Percentiles rank a stretch among this genome's conserved stretches.
Conservation (phyloP, 805 yeast genomes). For the Yamadazyma sp. region DNA sequence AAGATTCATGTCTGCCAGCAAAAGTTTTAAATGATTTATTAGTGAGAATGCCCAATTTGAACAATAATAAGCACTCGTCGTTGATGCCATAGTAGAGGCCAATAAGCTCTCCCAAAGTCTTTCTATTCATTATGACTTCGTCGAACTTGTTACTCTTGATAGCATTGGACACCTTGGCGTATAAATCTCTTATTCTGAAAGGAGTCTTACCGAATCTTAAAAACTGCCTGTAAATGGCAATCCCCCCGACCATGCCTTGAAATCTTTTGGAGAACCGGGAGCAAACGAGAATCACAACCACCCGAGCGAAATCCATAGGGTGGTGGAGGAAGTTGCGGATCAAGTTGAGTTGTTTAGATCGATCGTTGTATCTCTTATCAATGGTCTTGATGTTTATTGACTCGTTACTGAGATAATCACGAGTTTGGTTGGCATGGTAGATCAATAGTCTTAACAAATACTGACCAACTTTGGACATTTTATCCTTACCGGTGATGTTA, state of each 20-base stretch:
- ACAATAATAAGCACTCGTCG: constrained; percentile 62
- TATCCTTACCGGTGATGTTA: constrained; percentile 64
- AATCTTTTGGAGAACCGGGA: constrained; percentile 41
- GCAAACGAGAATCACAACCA: constrained; percentile 35
- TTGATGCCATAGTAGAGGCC: constrained; percentile 62
- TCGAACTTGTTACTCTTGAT: constrained; percentile 12
- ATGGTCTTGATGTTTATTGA: constrained; percentile 32
- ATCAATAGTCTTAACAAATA: constrained; percentile 55
- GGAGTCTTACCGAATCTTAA: constrained; percentile 72
- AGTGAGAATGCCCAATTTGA: constrained; percentile 50
- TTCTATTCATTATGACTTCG: constrained; percentile 36
- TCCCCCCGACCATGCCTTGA: constrained; percentile 45
- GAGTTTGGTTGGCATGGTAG: constrained; percentile 44
- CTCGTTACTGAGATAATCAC: constrained; percentile 33
- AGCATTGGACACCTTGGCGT: constrained; percentile 25
- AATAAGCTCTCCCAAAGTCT: constrained; percentile 49
- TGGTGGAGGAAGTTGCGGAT: constrained; percentile 34
- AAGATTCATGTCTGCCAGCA: constrained; percentile 57
- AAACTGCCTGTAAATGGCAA: constrained; percentile 62
- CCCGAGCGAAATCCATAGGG: constrained; percentile 37
- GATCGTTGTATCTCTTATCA: constrained; percentile 30
- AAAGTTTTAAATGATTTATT: constrained; percentile 35
- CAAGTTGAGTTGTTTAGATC: constrained; percentile 32
- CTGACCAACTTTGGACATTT: constrained; percentile 62
- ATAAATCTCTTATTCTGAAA: constrained; percentile 46